phyloP scores from a whole-genome alignment of 1,284 basidiomycete genomes.

The Afroboletus lepidellus region DNA sequence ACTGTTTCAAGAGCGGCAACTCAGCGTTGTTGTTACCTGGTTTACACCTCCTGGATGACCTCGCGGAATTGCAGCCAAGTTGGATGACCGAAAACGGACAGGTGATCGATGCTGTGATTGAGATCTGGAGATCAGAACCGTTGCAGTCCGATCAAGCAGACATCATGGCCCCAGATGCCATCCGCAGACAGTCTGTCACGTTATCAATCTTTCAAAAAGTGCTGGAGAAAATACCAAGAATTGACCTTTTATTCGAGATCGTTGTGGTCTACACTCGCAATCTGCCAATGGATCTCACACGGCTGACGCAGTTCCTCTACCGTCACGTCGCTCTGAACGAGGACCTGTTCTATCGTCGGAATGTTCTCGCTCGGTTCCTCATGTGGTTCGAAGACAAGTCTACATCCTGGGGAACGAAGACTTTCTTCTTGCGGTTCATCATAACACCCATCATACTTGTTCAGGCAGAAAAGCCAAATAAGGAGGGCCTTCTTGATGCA shows the following conservation, averaged over 20 bases:
- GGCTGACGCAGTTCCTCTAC: conserved; percentile 87
- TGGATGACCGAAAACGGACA: conserved; percentile 75
- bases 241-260: conserved; percentile 89
- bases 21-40: conserved; percentile 60
- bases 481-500: conserved; percentile 63
- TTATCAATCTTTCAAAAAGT: conserved; percentile 78
- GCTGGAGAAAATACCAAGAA: conserved; percentile 64
- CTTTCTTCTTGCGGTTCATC: conserved; percentile 82
- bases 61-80: conserved; percentile 62
- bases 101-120: conserved; percentile 68
- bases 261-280: conserved; percentile 82
- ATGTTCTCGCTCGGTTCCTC: conserved; percentile 84
- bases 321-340: conserved; percentile 74
- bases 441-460: conserved; percentile 88
- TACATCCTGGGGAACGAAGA: conserved; percentile 79
- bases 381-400: conserved; percentile 75
- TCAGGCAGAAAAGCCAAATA: conserved; percentile 59
- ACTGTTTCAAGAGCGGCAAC: conserved; percentile 59
- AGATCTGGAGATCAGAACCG: conserved; percentile 67
- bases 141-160: conserved; percentile 48
- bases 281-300: conserved; percentile 80
- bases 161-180: conserved; percentile 49
- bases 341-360: conserved; percentile 71
- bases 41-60: conserved; percentile 75
- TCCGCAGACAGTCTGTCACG: conserved; percentile 68